Evolutionary conservation across 192 early-diverging fungal genomes (phyloP).

Genomic region (Podila horticola): DNA sequence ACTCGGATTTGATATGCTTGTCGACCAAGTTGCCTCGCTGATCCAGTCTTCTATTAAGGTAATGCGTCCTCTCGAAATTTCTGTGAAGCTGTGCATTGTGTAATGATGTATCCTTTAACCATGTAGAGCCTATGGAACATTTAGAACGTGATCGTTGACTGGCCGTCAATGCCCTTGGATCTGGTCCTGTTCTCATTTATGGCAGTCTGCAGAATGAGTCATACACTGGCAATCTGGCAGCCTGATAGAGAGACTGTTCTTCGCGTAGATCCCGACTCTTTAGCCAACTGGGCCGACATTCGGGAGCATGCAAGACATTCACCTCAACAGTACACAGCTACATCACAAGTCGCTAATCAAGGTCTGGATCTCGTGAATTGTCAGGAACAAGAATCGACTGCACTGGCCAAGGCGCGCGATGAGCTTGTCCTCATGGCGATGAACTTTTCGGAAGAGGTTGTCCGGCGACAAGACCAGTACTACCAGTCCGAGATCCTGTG

Average conservation of each 20-base stretch:
- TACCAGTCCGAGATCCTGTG: not conserved
- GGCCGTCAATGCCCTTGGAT: conserved; percentile 6
- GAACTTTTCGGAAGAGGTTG: conserved; percentile 38
- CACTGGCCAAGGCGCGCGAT: conserved; percentile 20
- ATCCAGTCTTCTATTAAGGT: conserved; percentile 28
- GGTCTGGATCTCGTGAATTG: not conserved
- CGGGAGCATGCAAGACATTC: too few relatives aligned
- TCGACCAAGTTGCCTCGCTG: conserved; percentile 30
- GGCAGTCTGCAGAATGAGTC: conserved; percentile 13
- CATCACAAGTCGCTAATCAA: not conserved
- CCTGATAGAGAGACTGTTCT: not conserved
- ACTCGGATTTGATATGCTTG: conserved; percentile 20
- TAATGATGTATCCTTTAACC: not conserved
- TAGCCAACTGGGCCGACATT: too few relatives aligned
- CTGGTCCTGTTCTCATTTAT: conserved; percentile 26
- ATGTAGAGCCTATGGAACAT: not conserved
- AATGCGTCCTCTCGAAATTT: not conserved
- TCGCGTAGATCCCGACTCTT: not conserved
- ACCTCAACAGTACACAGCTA: too few relatives aligned
- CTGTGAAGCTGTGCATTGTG: not conserved
- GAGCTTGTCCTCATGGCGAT: conserved; percentile 42
- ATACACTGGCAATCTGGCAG: conserved; percentile 1
- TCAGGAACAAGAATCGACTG: not conserved
- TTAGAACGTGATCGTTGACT: conserved; percentile 10
- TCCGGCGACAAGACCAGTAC: conserved; percentile 10